These are phyloP conservation scores for Zymoseptoria tritici DNA, from an alignment of 2,329 filamentous ascomycete genomes.

Conservation along the genomic window DNA sequence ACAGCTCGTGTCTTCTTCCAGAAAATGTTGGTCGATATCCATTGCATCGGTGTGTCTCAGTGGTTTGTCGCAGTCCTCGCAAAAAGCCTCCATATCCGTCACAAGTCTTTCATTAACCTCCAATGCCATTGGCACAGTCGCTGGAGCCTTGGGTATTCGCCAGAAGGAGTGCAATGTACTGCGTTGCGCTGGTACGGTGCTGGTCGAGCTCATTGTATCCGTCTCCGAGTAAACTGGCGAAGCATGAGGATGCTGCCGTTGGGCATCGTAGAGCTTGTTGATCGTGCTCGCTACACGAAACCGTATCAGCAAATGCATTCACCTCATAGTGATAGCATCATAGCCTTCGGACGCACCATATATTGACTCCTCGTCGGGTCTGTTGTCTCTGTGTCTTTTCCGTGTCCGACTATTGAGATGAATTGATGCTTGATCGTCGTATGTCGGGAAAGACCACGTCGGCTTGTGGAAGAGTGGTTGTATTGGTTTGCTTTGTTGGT, in stretches of 20 bases:
- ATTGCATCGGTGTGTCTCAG: slow-evolving; percentile 30
- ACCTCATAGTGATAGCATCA: slow-evolving; percentile 9
- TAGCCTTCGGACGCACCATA: slow-evolving; percentile 40
- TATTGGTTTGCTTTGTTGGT: slow-evolving; percentile 23
- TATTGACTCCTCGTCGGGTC: slow-evolving; percentile 49
- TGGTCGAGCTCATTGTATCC: neutral
- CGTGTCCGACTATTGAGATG: slow-evolving; percentile 50
- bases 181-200: slow-evolving; percentile 28
- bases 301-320: slow-evolving; percentile 14
- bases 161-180: slow-evolving; percentile 44
- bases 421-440: slow-evolving; percentile 16
- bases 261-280: slow-evolving; percentile 39
- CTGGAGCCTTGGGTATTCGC: slow-evolving; percentile 33
- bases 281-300: slow-evolving; percentile 37
- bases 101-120: slow-evolving; percentile 1
- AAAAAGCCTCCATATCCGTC: slow-evolving; percentile 21
- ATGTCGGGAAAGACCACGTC: slow-evolving; percentile 22
- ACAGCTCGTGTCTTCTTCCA: slow-evolving; percentile 31
- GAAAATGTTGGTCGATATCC: slow-evolving; percentile 27
- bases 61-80: slow-evolving; percentile 39
- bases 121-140: slow-evolving; percentile 13
- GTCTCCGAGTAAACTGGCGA: slow-evolving; percentile 21
- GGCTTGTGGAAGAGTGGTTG: slow-evolving; percentile 16
- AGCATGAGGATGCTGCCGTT: slow-evolving; percentile 26
- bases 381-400: slow-evolving; percentile 52